Percentiles rank a stretch among this genome's conserved stretches.
Evolutionary conservation across 2,329 filamentous ascomycete genomes (phyloP).

Genomic region (Rosellinia necatrix): DNA sequence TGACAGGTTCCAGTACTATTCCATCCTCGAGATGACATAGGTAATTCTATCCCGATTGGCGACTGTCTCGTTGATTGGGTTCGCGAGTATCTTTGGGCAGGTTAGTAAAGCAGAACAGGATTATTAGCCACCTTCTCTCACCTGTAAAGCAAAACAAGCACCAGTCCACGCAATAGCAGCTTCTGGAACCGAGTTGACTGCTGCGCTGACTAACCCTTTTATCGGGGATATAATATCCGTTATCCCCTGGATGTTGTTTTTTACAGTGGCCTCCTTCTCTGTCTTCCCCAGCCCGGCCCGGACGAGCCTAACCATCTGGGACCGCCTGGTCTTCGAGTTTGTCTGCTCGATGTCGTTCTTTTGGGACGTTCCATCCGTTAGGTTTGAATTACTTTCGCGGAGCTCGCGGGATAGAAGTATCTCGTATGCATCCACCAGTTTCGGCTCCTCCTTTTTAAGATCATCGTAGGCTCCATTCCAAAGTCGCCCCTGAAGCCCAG

Average conservation of each 20-base stretch:
- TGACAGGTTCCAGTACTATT: constrained; percentile 45
- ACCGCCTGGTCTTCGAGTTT: too few species aligned
- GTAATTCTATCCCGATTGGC: constrained; percentile 43
- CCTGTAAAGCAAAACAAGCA: constrained; percentile 43
- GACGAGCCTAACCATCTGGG: too few species aligned
- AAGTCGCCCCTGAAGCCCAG: too few species aligned
- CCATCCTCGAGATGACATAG: constrained; percentile 45
- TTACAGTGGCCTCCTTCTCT: too few species aligned
- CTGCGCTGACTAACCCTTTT: constrained; percentile 31
- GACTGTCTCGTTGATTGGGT: constrained; percentile 34
- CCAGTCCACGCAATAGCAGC: constrained; percentile 44
- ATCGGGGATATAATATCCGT: constrained; percentile 33
- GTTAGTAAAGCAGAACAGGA: constrained; percentile 8
- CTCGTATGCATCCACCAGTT: constrained; percentile 34
- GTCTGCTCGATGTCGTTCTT: constrained; percentile 22
- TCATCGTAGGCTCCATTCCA: constrained; percentile 39
- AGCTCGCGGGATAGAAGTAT: constrained; percentile 27
- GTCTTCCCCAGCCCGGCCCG: too few species aligned
- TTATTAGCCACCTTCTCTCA: constrained; percentile 26
- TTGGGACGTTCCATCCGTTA: not conserved
- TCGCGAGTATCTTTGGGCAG: constrained; percentile 39
- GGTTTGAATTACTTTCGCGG: constrained; percentile 6
- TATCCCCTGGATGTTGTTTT: too few species aligned
- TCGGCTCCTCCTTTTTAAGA: constrained; percentile 33
- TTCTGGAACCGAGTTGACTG: constrained; percentile 36